Percentiles rank a stretch among this genome's conserved stretches.
phyloP scores from a whole-genome alignment of 2,329 filamentous ascomycete species.

The Sporothrix globosa region DNA sequence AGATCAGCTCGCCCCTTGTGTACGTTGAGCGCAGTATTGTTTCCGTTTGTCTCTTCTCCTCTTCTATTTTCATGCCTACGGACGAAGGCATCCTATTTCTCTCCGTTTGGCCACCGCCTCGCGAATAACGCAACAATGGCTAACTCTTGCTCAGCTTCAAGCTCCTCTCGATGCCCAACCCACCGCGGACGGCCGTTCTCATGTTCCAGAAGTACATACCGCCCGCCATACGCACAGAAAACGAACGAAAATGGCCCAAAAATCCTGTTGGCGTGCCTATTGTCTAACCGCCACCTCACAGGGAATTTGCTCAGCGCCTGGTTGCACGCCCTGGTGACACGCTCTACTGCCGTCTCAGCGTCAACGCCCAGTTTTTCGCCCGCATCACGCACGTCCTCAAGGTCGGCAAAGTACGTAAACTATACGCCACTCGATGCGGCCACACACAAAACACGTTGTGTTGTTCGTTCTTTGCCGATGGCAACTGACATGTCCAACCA shows the following conservation, averaged over 20 bases:
- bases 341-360: conserved; percentile 85
- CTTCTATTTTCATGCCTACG: background rate
- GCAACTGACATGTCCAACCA: background rate
- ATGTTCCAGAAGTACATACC: conserved; percentile 63
- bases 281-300: conserved; percentile 39
- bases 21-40: conserved; percentile 18
- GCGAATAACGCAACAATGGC: background rate
- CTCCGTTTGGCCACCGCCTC: background rate
- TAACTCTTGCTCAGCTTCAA: conserved; percentile 58
- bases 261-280: too few species aligned
- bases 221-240: background rate
- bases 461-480: background rate
- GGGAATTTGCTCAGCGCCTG: conserved; percentile 88
- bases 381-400: conserved; percentile 77
- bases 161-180: conserved; percentile 77
- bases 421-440: background rate
- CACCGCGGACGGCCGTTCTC: conserved; percentile 76
- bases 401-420: conserved; percentile 62
- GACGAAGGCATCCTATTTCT: background rate
- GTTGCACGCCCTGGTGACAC: conserved; percentile 87
- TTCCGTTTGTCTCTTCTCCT: background rate
- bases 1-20: conserved; percentile 88
- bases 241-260: background rate
- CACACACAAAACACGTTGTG: too few species aligned
- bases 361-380: conserved; percentile 90